Percentiles rank a stretch among this genome's conserved stretches.
phyloP scores from a whole-genome alignment of 441 rosid species.

The Gossypium aridum region DNA sequence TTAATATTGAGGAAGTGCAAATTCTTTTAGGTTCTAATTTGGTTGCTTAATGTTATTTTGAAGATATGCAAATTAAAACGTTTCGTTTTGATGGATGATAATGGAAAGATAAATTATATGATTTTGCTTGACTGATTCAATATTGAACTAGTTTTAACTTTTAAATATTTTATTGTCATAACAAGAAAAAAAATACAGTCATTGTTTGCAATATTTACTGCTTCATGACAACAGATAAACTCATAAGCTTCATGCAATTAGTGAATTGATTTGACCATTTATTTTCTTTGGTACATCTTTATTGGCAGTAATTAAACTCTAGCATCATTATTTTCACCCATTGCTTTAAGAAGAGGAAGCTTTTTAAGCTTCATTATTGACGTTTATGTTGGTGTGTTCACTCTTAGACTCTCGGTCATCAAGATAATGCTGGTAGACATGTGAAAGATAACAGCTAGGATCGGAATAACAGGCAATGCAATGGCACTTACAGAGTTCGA shows the following conservation, averaged over 20 bases:
- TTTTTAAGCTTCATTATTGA: conserved; percentile 12
- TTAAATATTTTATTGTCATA: neutral
- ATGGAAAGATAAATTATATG: neutral
- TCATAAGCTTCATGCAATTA: neutral
- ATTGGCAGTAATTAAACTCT: neutral
- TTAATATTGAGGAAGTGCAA: neutral
- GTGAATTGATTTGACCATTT: neutral
- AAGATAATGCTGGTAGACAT: conserved; percentile 25
- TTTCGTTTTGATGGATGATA: neutral
- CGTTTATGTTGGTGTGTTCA: neutral
- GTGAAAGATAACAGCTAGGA: conserved; percentile 22
- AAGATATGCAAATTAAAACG: neutral
- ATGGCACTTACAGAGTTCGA: conserved; percentile 25
- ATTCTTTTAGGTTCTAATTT: neutral
- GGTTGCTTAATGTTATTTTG: neutral
- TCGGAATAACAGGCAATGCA: conserved; percentile 26
- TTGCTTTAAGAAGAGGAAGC: conserved; percentile 11
- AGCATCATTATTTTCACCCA: neutral
- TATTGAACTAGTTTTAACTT: neutral
- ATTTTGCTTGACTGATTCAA: neutral
- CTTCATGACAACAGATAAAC: conserved; percentile 14
- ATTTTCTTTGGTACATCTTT: neutral
- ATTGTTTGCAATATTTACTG: conserved; percentile 2
- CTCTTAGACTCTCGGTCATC: conserved; percentile 16
- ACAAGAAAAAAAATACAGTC: neutral